phyloP scores from a whole-genome alignment of 2,329 filamentous ascomycete genomes.

The Aspergillus uvarum region DNA sequence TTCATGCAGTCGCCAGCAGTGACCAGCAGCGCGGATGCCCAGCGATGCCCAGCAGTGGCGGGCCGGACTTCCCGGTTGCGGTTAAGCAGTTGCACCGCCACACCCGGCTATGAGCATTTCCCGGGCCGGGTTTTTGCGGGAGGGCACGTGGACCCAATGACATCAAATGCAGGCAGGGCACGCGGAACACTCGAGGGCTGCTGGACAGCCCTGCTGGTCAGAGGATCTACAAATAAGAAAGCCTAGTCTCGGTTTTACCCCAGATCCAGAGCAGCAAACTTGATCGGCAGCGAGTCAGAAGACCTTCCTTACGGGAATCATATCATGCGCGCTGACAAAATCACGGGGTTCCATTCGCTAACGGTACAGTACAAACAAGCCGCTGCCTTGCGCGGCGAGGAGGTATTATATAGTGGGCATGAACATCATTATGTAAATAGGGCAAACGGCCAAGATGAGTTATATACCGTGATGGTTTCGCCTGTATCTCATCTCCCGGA shows the following conservation, averaged over 20 bases:
- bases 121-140: constrained; percentile 22
- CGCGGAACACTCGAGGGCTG: not conserved
- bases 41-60: constrained; percentile 4
- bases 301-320: not conserved
- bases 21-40: not conserved
- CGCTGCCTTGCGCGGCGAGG: constrained; percentile 4
- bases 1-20: too few relatives aligned
- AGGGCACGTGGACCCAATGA: constrained; percentile 5
- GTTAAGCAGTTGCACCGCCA: constrained; percentile 20
- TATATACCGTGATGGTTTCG: constrained; percentile 1
- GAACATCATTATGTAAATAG: constrained; percentile 2
- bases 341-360: constrained; percentile 6
- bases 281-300: not conserved
- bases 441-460: not conserved
- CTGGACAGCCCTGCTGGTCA: too few relatives aligned
- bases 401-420: constrained; percentile 7
- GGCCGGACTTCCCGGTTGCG: constrained; percentile 10
- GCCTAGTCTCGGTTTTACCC: too few relatives aligned
- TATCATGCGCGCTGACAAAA: not conserved
- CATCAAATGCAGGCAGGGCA: not conserved
- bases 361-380: constrained; percentile 8
- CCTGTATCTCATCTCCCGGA: not conserved
- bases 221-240: too few relatives aligned
- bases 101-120: constrained; percentile 25
- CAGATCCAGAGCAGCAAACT: not conserved